These are phyloP conservation scores for Lolium multiflorum DNA, from an alignment of 176 grass and related monocot species.

Conservation along the genomic window DNA sequence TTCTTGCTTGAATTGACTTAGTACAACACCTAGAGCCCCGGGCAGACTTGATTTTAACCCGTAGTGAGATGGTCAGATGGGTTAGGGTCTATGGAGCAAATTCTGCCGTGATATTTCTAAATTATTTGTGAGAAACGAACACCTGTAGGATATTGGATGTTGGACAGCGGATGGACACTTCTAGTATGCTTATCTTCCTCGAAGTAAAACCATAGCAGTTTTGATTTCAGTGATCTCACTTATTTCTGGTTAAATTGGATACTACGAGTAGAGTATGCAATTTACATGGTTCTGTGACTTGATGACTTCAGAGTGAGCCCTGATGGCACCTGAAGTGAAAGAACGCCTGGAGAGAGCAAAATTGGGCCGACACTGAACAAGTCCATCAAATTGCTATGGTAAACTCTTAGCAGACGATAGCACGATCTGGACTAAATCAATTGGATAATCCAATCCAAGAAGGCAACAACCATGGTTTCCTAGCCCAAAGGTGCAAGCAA, in stretches of 20 bases:
- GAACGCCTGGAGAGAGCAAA: background rate
- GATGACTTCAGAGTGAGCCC: background rate
- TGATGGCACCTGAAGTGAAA: too few species aligned
- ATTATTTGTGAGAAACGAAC: conserved; percentile 7
- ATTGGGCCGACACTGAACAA: background rate
- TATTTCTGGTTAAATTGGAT: background rate
- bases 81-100: conserved; percentile 19
- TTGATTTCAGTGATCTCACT: background rate
- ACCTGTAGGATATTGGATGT: background rate
- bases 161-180: background rate
- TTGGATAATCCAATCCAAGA: too few species aligned
- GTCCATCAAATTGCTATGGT: background rate
- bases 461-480: too few species aligned
- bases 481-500: too few species aligned
- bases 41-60: conserved; percentile 33
- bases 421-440: too few species aligned
- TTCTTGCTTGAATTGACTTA: conserved; percentile 21
- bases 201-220: background rate
- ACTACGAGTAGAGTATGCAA: background rate
- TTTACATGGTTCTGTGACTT: background rate
- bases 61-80: background rate
- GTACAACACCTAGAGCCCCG: conserved; percentile 45
- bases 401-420: too few species aligned
- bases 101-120: background rate
- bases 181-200: background rate